These are phyloP conservation scores for Sporobolomyces pararoseus DNA, from an alignment of 768 basidiomycete genomes.

Conservation along the genomic window DNA sequence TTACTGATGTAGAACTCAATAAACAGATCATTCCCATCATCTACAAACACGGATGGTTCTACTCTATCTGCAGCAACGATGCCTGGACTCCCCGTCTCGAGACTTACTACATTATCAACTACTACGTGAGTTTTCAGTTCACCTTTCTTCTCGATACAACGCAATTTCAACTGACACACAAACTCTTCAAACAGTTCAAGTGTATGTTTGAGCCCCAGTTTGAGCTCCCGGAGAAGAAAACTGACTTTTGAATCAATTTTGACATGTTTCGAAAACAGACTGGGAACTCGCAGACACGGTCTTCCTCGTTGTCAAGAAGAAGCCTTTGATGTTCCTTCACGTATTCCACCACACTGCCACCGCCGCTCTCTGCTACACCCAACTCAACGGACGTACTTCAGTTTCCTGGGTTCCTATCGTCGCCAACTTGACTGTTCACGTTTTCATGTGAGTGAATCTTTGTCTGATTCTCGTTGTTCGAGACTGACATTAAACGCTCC, in stretches of 20 bases:
- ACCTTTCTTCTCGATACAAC: not conserved
- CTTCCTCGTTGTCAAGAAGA: conserved; percentile 97
- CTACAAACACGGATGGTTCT: conserved; percentile 66
- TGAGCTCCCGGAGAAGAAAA: not conserved
- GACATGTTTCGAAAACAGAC: conserved; percentile 48
- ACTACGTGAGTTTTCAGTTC: conserved; percentile 62
- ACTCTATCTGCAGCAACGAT: conserved; percentile 67
- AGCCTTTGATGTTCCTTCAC: conserved; percentile 85
- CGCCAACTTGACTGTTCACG: conserved; percentile 87
- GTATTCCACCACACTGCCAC: conserved; percentile 99
- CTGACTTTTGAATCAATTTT: not conserved
- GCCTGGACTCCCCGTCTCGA: conserved; percentile 83
- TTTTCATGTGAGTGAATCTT: conserved; percentile 81
- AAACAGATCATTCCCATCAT: conserved; percentile 60
- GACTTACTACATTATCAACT: conserved; percentile 98
- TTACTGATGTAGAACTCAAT: not conserved
- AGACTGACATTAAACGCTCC: no score
- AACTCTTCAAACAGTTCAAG: conserved; percentile 28
- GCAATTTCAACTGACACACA: not conserved
- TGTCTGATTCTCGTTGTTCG: not conserved
- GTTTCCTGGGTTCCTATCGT: conserved; percentile 94
- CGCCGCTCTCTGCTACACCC: conserved; percentile 86
- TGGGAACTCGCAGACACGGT: conserved; percentile 93
- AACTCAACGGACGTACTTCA: conserved; percentile 89
- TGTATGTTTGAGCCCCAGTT: not conserved